Evolutionary conservation across 768 basidiomycete species (phyloP).

Genomic region (Stropharia rugosoannulata): DNA sequence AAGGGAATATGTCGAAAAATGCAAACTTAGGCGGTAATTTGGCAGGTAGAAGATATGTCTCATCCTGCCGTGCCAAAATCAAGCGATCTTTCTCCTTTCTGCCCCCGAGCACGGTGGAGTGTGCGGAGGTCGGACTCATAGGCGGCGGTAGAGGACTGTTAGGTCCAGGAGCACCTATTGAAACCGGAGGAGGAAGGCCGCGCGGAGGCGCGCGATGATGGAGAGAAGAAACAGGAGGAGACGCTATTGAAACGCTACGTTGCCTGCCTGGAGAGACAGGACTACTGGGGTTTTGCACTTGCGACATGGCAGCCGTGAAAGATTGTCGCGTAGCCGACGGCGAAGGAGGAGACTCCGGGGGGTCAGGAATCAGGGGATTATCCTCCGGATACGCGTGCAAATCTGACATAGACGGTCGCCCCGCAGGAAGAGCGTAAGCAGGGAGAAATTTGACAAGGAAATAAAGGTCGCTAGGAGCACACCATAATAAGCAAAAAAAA

Average conservation of each 20-base stretch:
- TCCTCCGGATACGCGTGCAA: neutral
- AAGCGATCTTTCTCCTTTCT: conserved; percentile 24
- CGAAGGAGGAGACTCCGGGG: neutral
- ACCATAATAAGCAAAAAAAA: neutral
- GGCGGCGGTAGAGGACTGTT: conserved; percentile 3
- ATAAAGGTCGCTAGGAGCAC: conserved; percentile 50
- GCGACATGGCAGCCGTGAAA: neutral
- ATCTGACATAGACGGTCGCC: conserved; percentile 34
- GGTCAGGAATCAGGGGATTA: neutral
- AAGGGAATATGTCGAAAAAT: conserved; percentile 67
- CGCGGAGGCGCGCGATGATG: neutral
- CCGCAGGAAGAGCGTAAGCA: conserved; percentile 54
- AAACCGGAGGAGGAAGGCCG: conserved; percentile 1
- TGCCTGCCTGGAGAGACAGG: neutral
- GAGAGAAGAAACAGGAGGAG: neutral
- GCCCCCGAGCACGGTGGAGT: neutral
- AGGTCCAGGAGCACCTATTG: conserved; percentile 14
- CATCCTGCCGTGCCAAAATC: conserved; percentile 39
- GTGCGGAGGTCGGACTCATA: neutral
- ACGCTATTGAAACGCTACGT: neutral
- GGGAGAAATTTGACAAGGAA: conserved; percentile 73
- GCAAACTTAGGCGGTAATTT: conserved; percentile 58
- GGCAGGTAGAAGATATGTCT: conserved; percentile 50
- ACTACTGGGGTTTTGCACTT: neutral
- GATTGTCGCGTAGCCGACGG: neutral